Evolutionary conservation across 2,329 filamentous ascomycete species (phyloP), one percentile per base, ranked within the genome.

Genomic region (Cadophora gregata): DNA sequence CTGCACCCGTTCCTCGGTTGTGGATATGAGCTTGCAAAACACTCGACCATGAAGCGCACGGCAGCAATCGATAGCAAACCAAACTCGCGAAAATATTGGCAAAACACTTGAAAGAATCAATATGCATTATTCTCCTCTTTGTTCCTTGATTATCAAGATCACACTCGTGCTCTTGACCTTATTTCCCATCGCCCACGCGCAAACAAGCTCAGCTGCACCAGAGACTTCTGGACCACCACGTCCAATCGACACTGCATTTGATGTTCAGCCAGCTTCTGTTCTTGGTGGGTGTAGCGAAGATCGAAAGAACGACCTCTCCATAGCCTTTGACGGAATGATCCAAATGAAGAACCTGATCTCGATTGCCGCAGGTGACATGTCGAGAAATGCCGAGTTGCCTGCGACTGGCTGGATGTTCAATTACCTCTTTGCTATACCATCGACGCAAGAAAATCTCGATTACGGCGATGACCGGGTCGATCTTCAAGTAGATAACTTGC

Each of bases 391-490:
- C 2, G 55, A 59, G 10, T 24, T 9, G 8, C 55, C 55, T 36
- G 29, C 55, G 9, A 36, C 29, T 8, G 55, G 55, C 8, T 59
- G 55, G 55, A 59, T 59, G 31, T 59, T 59, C 55, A 59, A 59
- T n/a, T 36, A 38, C 12, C 55, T 59, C 4, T 59, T 59, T 9
- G 31, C 55, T 19, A 42, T 59, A 4, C 55, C 55, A n/a, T 59
- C 55, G n/a, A 38, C 19, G 9, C n/a, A 59, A 33, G 55, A 59
- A n/a, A 59, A 59, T 27, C n/a, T 14, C 1, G 55, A 59, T 7
- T 42, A 42, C 19, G 55, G 55, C 3, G 55, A 59, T 6, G n/a
- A 24, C 7, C 55, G 31, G 2, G n/a, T 14, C 10, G 8, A 25
- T 16, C 1, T n/a, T 24, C 55, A 59, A 5, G n/a, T 36, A 4